Evolutionary conservation across 73 alveolate species (phyloP), one percentile per base, ranked within the genome.

Genomic region (Paramecium pentaurelia): DNA sequence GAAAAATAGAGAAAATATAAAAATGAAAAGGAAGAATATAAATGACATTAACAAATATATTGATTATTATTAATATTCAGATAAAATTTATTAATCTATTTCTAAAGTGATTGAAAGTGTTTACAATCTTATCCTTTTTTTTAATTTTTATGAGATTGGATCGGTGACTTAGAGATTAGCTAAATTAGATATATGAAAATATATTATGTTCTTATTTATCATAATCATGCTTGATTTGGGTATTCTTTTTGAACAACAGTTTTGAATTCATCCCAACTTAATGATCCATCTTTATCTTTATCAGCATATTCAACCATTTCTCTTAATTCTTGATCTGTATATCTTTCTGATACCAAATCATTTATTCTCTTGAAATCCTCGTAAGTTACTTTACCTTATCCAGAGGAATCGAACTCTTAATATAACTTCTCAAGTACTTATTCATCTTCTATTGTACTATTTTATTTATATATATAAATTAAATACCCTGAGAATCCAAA

Each of bases 301-400:
- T 83, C 88, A 14, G 94, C 92, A 71, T 89, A 89, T 36, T 89
- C 90, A 34, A 89, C 88, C 94, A 89, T 89, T 51, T 89, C 94
- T 45, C 84, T 89, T 20, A 89, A 83, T 30, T 89, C 94, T 58
- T 89, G n/a, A 38, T 89, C 94, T 25, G 92, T 71, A 45, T 89
- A 89, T 89, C 94, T 70, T 54, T 89, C 94, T 14, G 70, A 40
- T 4, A 89, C 88, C 28, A 71, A 38, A 47, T 40, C 88, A 45
- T 60, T 71, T 20, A 89, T 71, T 71, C 94, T 89, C 45, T 25
- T 71, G 91, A 89, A 89, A 71, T 89, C 94, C 77, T 89, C 94
- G 44, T 45, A 40, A 28, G 92, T 71, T 9, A 89, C 84, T 47
- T 25, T 37, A 16, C 91, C 92, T 30, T 44, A 45, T 42, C 70